Conservation (phyloP, 208 protist species). For the Acanthamoeba polyphaga region DNA sequence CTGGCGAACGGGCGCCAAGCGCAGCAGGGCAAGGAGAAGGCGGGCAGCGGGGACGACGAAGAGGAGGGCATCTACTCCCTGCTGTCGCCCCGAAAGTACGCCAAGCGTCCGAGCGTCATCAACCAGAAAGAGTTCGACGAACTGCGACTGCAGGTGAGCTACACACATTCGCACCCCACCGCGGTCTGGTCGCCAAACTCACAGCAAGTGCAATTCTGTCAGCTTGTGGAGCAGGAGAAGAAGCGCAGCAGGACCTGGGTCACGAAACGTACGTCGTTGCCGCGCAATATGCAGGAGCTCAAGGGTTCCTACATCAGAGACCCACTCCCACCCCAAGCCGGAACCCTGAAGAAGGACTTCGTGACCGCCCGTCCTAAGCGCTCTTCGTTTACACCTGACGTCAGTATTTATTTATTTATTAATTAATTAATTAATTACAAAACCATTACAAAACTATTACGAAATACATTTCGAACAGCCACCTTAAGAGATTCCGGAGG, state of each 20-base stretch:
- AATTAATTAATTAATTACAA: no score
- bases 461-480: background rate
- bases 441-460: background rate
- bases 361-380: no score
- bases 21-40: background rate
- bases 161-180: background rate
- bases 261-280: conserved; percentile 1
- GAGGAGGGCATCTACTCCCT: conserved; percentile 9
- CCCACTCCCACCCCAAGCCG: background rate
- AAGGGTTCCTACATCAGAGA: conserved; percentile 29
- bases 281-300: conserved; percentile 15
- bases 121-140: conserved; percentile 33
- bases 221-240: background rate
- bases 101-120: background rate
- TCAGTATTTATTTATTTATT: no score
- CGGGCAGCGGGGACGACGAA: background rate
- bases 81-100: background rate
- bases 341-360: no score
- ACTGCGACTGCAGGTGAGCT: background rate
- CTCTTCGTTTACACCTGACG: no score
- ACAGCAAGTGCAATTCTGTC: background rate
- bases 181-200: no score
- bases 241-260: conserved; percentile 32
- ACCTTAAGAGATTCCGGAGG: background rate
- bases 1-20: background rate